Evolutionary conservation across 768 basidiomycete genomes (phyloP).

Genomic region (Lactarius tabidus): DNA sequence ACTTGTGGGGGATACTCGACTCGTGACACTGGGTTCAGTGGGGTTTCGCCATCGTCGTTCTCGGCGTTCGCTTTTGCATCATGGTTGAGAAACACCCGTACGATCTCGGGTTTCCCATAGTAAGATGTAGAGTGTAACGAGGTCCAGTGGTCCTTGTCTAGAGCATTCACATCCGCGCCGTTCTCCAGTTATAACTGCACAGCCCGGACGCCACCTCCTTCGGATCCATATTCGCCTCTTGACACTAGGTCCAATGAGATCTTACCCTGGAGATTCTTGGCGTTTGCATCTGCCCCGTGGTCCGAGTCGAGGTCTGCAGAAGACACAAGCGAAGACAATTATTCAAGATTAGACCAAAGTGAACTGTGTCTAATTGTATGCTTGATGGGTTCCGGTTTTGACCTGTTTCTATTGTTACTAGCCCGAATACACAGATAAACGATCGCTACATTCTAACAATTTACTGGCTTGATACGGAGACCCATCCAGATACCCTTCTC

Average conservation of each 20-base stretch:
- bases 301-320: no score
- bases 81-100: neutral
- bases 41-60: neutral
- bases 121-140: neutral
- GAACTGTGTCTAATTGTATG: no score
- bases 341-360: no score
- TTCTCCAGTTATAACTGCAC: neutral
- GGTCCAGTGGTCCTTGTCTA: neutral
- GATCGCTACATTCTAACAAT: no score
- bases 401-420: no score
- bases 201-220: neutral
- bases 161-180: neutral
- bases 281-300: neutral
- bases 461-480: neutral
- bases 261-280: neutral
- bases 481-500: slow-evolving; percentile 6
- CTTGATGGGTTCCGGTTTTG: no score
- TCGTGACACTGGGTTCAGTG: neutral
- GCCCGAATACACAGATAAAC: no score
- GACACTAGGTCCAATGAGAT: neutral
- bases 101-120: neutral
- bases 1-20: neutral
- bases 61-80: neutral
- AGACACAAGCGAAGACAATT: no score
- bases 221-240: neutral